Percentiles rank a stretch among this genome's conserved stretches.
Evolutionary conservation across 352 stramenopile genomes (phyloP).

Genomic region (Phytophthora colocasiae): DNA sequence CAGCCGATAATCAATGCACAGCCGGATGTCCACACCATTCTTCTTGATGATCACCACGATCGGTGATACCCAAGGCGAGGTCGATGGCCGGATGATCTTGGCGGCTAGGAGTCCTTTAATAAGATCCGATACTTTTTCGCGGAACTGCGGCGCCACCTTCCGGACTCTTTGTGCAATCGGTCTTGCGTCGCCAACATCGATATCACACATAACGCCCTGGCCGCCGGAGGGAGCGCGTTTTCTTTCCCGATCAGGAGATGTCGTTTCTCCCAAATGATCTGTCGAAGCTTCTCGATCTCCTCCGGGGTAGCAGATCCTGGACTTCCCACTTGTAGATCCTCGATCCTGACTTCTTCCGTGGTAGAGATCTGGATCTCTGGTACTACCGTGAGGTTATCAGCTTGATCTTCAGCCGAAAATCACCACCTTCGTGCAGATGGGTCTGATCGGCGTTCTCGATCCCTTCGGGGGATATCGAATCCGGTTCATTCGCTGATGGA

Average conservation of each 20-base stretch:
- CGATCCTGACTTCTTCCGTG: constrained; percentile 12
- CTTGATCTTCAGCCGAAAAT: constrained; percentile 20
- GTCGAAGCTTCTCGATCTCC: not conserved
- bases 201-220: constrained; percentile 35
- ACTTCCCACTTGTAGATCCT: constrained; percentile 28
- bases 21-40: not conserved
- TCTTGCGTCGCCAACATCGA: constrained; percentile 30
- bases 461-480: too few relatives aligned
- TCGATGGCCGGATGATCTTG: constrained; percentile 22
- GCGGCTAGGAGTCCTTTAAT: constrained; percentile 30
- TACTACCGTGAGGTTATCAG: constrained; percentile 22
- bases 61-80: constrained; percentile 17
- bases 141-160: constrained; percentile 21
- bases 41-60: constrained; percentile 10
- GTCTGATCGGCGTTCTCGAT: too few relatives aligned
- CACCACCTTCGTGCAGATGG: too few relatives aligned
- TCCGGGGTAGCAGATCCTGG: not conserved
- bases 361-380: constrained; percentile 13
- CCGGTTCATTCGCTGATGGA: too few relatives aligned
- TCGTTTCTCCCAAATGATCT: not conserved
- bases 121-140: constrained; percentile 34
- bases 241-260: constrained; percentile 33
- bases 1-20: not conserved
- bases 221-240: constrained; percentile 23
- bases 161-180: constrained; percentile 28